phyloP scores from a whole-genome alignment of 768 basidiomycete genomes.

The Phanerochaete carnosa region DNA sequence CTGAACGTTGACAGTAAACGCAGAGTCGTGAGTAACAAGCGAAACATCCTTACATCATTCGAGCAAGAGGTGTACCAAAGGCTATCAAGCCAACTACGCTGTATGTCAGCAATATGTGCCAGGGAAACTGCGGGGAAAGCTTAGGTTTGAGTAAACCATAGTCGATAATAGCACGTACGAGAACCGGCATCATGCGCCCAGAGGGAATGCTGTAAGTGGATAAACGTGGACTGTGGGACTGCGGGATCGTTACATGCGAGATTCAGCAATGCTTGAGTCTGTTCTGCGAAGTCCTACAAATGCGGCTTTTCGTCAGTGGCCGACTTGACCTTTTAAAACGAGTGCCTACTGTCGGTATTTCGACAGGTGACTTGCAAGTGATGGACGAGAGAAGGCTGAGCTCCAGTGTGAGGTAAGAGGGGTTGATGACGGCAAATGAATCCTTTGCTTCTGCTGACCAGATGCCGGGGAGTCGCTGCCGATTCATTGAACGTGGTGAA shows the following conservation, averaged over 20 bases:
- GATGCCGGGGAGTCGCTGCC: not conserved
- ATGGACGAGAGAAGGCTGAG: not conserved
- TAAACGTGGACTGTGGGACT: constrained; percentile 41
- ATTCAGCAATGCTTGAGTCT: constrained; percentile 36
- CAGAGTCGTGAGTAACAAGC: not conserved
- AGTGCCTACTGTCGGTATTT: not conserved
- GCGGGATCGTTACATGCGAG: constrained; percentile 32
- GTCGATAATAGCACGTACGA: constrained; percentile 31
- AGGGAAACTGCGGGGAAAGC: constrained; percentile 26
- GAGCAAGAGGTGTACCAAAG: constrained; percentile 36
- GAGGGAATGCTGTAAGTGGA: constrained; percentile 53
- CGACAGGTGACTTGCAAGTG: not conserved
- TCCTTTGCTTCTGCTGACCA: not conserved
- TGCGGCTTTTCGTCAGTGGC: too few species aligned
- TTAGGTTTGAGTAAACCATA: not conserved
- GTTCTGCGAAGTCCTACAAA: not conserved
- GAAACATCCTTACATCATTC: not conserved
- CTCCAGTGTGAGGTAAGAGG: not conserved
- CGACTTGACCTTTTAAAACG: not conserved
- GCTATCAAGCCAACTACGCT: constrained; percentile 48
- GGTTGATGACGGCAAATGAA: not conserved
- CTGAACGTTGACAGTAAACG: constrained; percentile 2
- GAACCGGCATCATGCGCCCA: constrained; percentile 43
- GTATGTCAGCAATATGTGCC: constrained; percentile 30
- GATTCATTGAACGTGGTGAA: not conserved